Evolutionary conservation across 495 filamentous ascomycete species (phyloP).

Genomic region (Choiromyces venosus): DNA sequence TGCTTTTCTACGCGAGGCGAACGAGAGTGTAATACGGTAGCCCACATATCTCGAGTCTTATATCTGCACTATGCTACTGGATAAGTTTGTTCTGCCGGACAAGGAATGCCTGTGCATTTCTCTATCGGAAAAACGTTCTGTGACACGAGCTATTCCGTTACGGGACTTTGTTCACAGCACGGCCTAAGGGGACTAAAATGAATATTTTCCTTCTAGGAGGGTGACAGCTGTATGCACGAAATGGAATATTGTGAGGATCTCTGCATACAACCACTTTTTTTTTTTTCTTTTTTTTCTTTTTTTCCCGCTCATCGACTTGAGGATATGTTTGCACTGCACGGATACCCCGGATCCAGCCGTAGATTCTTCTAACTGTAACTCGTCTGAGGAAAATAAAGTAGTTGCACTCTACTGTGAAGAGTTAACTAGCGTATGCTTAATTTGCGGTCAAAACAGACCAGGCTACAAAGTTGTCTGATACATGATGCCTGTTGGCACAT

Average conservation of each 20-base stretch:
- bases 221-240: not conserved
- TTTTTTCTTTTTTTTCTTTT: not conserved
- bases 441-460: too few species aligned
- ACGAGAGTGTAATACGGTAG: not conserved
- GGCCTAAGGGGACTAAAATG: not conserved
- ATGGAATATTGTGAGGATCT: not conserved
- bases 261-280: not conserved
- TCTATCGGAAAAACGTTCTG: not conserved
- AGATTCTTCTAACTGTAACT: not conserved
- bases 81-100: not conserved
- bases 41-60: not conserved
- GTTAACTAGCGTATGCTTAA: too few species aligned
- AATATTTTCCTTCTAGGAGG: not conserved
- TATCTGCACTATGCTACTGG: not conserved
- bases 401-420: too few species aligned
- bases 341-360: constrained; percentile 1
- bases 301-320: not conserved
- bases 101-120: not conserved
- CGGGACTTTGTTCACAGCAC: not conserved
- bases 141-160: not conserved
- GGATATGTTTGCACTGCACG: not conserved
- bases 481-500: not conserved
- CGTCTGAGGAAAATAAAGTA: not conserved
- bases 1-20: not conserved
- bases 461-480: too few species aligned